Evolutionary conservation across 768 basidiomycete genomes (phyloP), one percentile per base, ranked within the genome.

Genomic region (Podaxis sp.): DNA sequence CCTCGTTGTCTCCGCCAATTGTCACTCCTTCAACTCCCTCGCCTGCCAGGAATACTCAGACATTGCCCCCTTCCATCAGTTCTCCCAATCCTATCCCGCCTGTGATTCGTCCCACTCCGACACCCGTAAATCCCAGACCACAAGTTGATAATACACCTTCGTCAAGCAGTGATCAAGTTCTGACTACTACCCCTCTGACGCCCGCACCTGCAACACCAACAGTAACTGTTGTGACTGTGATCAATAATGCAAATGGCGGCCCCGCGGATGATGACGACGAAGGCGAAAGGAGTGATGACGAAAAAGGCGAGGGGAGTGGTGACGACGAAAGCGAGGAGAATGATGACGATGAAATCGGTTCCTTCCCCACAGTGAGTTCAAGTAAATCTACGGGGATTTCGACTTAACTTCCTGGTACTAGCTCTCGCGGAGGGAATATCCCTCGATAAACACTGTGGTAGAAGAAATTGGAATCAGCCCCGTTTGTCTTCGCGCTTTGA

Each of bases 401-500:
- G 11, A 37, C 23, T 48, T 27, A 16, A 46, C 40, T 55, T 6
- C 21, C 2, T 64, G 44, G 14, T 16, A 27, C 16, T 28, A 61
- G 36, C 28, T 53, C 10, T 23, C 46, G 9, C 23, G 36, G 21
- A 14, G 38, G 1, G 38, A 47, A 25, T n/a, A 53, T 44, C 13
- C 40, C 7, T 46, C 53, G 18, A 27, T 48, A 61, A 28, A 54
- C 28, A 10, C 21, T 16, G 10, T 18, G 13, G 55, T 38, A 28
- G 50, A 57, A 18, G 54, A 9, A 46, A 7, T 27, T 16, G 42
- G 53, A 4, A 63, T 44, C 35, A 44, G 32, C 32, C 59, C 25
- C n/a, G 50, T 35, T 27, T 92, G 90, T 66, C 73, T 90, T 44
- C 74, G 76, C 73, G 75, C 85, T 38, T 73, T 91, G 56, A 86